Evolutionary conservation across 108 stramenopile species (phyloP), one percentile per base, ranked within the genome.

Genomic region (Cyclotella sp.): DNA sequence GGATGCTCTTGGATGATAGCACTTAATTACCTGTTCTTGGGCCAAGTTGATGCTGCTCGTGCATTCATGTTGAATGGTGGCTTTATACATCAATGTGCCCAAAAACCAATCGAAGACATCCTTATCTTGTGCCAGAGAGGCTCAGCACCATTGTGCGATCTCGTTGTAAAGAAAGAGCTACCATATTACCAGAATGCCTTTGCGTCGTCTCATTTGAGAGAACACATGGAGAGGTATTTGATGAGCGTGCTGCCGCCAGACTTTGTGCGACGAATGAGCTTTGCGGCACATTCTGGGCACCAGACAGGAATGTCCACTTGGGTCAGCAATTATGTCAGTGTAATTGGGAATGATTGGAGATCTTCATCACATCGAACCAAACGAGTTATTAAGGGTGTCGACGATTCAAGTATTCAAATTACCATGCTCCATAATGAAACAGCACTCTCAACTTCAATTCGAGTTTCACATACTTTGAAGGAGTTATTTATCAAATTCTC

Each of bases 1-100:
- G 70, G 70, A 0, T 28, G 57, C 34, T 58, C 70, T 6, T 72
- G 55, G 70, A 53, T 72, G 28, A 0, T 72, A 9, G 70, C 70
- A 68, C 43, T 68, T 19, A 52, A 68, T 30, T 68, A 68, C 29
- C 29, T 68, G 15, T 68, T 68, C 19, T 24, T 68, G 27, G 30
- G 34, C 28, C 26, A 68, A 30, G 3, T 68, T 34, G 51, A 53
- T 39, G 51, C 5, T 15, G 49, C 67, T 51, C 67, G 52, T 40
- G 51, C 29, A 8, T 53, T 53, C 11, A 53, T 53, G 42, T 39
- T 68, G 28, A 51, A 68, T 21, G 67, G 67, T 43, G 52, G 29
- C 18, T 68, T 68, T 28, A 53, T 68, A 2, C 67, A 68, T 34
- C 51, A 68, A 53, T 68, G 67, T 27, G 30, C 47, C 15, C 49